Percentiles rank a stretch among this genome's conserved stretches.
phyloP scores from a whole-genome alignment of 23 red algal species.

The Gracilaria gracilis region DNA sequence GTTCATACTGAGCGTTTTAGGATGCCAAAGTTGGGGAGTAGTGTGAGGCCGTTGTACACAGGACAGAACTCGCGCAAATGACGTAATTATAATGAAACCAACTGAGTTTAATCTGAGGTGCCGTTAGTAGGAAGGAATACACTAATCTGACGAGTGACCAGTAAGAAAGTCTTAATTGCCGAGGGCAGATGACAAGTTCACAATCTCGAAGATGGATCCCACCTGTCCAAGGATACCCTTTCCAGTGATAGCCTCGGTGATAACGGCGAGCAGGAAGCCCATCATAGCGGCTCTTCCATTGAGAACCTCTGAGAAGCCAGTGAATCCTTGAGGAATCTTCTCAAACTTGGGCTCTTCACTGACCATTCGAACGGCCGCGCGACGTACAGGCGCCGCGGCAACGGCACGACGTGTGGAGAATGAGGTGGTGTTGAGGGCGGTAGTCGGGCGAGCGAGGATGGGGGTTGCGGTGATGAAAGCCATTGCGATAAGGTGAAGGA shows the following conservation, averaged over 20 bases:
- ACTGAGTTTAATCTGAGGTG: background rate
- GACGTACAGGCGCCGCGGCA: background rate
- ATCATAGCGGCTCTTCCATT: conserved; percentile 87
- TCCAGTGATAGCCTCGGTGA: conserved; percentile 65
- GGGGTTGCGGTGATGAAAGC: conserved; percentile 55
- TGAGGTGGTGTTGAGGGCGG: background rate
- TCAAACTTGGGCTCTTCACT: background rate
- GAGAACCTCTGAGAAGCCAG: conserved; percentile 68
- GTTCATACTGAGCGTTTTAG: too few species aligned
- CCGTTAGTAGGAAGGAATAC: background rate
- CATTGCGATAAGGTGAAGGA: background rate
- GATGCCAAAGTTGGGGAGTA: too few species aligned
- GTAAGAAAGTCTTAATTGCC: conserved; percentile 31
- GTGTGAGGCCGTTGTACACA: too few species aligned
- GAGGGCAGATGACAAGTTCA: conserved; percentile 50
- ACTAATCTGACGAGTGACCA: background rate
- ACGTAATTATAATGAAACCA: background rate
- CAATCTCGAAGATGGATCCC: conserved; percentile 58
- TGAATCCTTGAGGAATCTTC: conserved; percentile 80
- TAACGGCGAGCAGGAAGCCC: conserved; percentile 63
- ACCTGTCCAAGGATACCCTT: conserved; percentile 75
- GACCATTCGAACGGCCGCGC: conserved; percentile 25
- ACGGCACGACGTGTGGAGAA: conserved; percentile 21
- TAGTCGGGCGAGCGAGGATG: conserved; percentile 17
- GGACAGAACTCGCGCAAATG: too few species aligned